Evolutionary conservation across 2,329 filamentous ascomycete species (phyloP), one percentile per base, ranked within the genome.

Genomic region (Bipolaris victoriae): DNA sequence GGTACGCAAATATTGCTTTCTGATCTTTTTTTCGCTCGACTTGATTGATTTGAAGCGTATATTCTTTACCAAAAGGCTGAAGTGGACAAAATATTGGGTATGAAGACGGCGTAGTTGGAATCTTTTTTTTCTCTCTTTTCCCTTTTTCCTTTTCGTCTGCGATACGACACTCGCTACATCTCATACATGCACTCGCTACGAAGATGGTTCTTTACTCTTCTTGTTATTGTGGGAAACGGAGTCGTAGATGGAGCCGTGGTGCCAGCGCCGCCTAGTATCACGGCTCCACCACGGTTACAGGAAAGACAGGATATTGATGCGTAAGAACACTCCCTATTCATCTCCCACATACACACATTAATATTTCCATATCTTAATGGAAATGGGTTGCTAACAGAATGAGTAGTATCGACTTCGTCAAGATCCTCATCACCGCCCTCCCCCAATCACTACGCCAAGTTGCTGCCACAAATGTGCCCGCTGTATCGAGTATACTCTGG

Each of bases 391-490:
- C 60, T 69, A 48, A 69, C 49, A 5, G 13, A 37, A n/a, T 9
- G 24, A 10, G 7, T 48, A 76, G 72, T 22, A 56, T 73, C n/a
- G 72, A 72, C 3, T 63, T 76, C 52, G 72, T 70, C 45, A 54
- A 70, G 49, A 60, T 76, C 24, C 67, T 76, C 22, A 64, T 76
- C 11, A 76, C 72, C 16, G 74, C 73, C 37, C 60, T 76, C 5
- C 74, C 74, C 18, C 63, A 65, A 20, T 76, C 71, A 31, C 61
- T 76, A 11, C 72, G 73, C 40, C 60, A 71, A 48, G 65, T 76
- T 7, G 74, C 72, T 35, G 73, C 71, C 13, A 76, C 74, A 2
- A 73, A 76, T 36, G 50, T 75, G 26, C 72, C 73, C 2, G 73
- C 71, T 3, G 69, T 72, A 2, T 76, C 74, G 6, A 70, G 70